Percentiles rank a stretch among this genome's conserved stretches.
phyloP scores from a whole-genome alignment of 495 filamentous ascomycete genomes.

The Penicillium odoratum region DNA sequence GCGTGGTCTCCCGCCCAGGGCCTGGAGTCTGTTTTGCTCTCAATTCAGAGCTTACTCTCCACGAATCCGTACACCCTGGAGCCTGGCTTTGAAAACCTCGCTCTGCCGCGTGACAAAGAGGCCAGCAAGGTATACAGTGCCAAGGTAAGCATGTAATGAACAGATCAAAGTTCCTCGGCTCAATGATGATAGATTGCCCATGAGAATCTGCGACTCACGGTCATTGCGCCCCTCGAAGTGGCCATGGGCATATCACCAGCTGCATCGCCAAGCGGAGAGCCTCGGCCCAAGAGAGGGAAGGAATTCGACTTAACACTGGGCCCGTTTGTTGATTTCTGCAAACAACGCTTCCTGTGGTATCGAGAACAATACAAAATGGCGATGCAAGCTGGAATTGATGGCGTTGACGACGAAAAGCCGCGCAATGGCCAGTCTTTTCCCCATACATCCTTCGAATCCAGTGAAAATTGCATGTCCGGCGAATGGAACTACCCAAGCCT shows the following conservation, averaged over 20 bases:
- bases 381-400: constrained; percentile 60
- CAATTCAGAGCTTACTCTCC: constrained; percentile 95
- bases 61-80: constrained; percentile 95
- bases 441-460: constrained; percentile 81
- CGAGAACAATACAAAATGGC: constrained; percentile 78
- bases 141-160: constrained; percentile 58
- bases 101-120: constrained; percentile 58
- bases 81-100: constrained; percentile 82
- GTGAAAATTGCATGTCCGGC: constrained; percentile 81
- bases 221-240: constrained; percentile 82
- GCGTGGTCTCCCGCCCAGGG: constrained; percentile 97
- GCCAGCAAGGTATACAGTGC: constrained; percentile 77
- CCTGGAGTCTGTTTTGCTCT: constrained; percentile 89
- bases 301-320: constrained; percentile 52
- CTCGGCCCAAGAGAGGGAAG: constrained; percentile 23
- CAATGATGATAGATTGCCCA: constrained; percentile 69
- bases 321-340: constrained; percentile 87
- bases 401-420: constrained; percentile 26
- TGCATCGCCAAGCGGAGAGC: constrained; percentile 19
- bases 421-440: constrained; percentile 46
- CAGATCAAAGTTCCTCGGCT: background rate
- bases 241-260: constrained; percentile 58
- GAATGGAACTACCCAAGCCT: constrained; percentile 81
- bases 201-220: constrained; percentile 82
- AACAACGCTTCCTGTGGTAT: constrained; percentile 94